phyloP scores from a whole-genome alignment of 2,329 filamentous ascomycete genomes.

The Eutypa lata region DNA sequence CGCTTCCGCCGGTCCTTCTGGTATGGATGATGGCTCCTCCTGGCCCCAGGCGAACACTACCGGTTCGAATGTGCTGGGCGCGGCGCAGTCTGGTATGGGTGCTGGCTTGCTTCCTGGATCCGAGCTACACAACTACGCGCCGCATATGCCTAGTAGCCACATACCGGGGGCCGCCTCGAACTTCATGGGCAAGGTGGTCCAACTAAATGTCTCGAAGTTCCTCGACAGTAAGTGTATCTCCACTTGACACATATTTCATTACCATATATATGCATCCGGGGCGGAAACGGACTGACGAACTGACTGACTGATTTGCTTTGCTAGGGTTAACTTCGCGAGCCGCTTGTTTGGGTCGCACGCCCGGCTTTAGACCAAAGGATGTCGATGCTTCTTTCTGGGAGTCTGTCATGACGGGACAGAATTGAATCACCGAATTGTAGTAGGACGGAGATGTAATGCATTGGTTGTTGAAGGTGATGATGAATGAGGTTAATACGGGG shows the following conservation, averaged over 20 bases:
- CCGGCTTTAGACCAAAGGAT: slow-evolving; percentile 26
- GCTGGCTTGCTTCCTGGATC: too few species aligned
- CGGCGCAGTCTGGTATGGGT: too few species aligned
- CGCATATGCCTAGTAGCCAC: background rate
- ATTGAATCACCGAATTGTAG: background rate
- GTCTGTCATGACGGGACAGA: slow-evolving; percentile 15
- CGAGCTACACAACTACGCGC: background rate
- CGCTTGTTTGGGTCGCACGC: slow-evolving; percentile 26
- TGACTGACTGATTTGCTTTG: background rate
- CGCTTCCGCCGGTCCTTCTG: too few species aligned
- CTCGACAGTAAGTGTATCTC: slow-evolving; percentile 27
- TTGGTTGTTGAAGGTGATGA: background rate
- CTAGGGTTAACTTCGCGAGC: slow-evolving; percentile 19
- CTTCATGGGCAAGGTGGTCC: background rate
- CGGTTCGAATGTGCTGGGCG: too few species aligned
- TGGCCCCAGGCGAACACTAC: too few species aligned
- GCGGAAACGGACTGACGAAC: background rate
- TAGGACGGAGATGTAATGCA: background rate
- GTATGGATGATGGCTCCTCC: too few species aligned
- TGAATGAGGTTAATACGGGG: too few species aligned
- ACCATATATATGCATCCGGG: too few species aligned
- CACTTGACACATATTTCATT: too few species aligned
- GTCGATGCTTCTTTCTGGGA: slow-evolving; percentile 27
- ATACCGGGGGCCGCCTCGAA: too few species aligned
- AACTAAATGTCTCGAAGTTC: slow-evolving; percentile 25